Evolutionary conservation across 2,329 filamentous ascomycete genomes (phyloP).

Genomic region (Tolypocladium nubicola): DNA sequence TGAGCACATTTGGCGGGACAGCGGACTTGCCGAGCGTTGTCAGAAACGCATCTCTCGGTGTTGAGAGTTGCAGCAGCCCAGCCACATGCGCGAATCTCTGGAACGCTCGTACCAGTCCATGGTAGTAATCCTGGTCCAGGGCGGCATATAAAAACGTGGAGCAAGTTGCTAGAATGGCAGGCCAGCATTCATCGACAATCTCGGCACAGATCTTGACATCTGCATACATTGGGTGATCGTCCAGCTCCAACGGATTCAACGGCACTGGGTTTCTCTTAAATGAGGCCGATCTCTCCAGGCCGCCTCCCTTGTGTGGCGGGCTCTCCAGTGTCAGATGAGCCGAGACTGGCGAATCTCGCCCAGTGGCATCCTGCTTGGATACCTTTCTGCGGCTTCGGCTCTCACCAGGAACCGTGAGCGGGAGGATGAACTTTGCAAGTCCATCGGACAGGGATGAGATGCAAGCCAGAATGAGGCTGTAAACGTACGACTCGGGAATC

Average conservation of each 20-base stretch:
- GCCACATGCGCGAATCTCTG: constrained; percentile 94
- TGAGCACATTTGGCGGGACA: constrained; percentile 69
- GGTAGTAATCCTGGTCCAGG: constrained; percentile 88
- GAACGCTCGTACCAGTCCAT: constrained; percentile 81
- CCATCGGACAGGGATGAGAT: constrained; percentile 86
- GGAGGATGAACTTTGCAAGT: constrained; percentile 84
- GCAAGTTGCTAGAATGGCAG: constrained; percentile 84
- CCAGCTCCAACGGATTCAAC: constrained; percentile 69
- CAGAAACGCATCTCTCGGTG: constrained; percentile 86
- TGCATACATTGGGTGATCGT: constrained; percentile 58
- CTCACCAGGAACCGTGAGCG: constrained; percentile 76
- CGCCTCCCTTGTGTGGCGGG: constrained; percentile 17
- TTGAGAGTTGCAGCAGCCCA: constrained; percentile 71
- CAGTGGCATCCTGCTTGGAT: constrained; percentile 29
- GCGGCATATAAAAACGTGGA: constrained; percentile 92
- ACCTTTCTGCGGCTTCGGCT: constrained; percentile 39
- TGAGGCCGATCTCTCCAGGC: constrained; percentile 50
- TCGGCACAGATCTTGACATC: constrained; percentile 69
- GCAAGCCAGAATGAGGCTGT: constrained; percentile 78
- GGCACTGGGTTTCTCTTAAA: constrained; percentile 69
- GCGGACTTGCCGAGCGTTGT: constrained; percentile 91
- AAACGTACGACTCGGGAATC: constrained; percentile 88
- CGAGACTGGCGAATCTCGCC: constrained; percentile 31
- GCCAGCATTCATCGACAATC: constrained; percentile 90
- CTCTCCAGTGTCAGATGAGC: constrained; percentile 23